Conservation (phyloP, 2,329 filamentous ascomycete genomes). For the Alternaria triticimaculans region DNA sequence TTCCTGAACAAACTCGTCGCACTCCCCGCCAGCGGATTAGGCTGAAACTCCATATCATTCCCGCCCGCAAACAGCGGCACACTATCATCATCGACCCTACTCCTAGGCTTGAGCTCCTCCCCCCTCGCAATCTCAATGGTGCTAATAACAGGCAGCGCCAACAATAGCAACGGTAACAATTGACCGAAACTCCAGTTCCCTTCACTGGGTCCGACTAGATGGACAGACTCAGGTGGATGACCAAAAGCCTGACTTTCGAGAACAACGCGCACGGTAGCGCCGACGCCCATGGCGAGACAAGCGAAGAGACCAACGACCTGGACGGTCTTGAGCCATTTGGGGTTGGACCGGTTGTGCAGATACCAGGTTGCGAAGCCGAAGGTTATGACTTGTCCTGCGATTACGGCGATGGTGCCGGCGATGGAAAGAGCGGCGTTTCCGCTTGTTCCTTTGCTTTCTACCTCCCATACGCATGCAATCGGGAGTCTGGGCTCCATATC, state of each 20-base stretch:
- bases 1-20: constrained; percentile 23
- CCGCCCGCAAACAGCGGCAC: constrained; percentile 36
- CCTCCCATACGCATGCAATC: constrained; percentile 66
- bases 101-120: constrained; percentile 54
- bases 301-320: constrained; percentile 62
- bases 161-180: constrained; percentile 64
- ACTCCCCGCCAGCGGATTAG: constrained; percentile 54
- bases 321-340: constrained; percentile 61
- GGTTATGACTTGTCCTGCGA: constrained; percentile 64
- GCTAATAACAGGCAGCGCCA: constrained; percentile 66
- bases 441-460: constrained; percentile 47
- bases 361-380: constrained; percentile 70
- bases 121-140: constrained; percentile 66
- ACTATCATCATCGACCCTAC: constrained; percentile 50
- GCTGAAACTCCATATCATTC: constrained; percentile 56
- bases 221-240: constrained; percentile 52
- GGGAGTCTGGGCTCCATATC: constrained; percentile 63
- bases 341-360: constrained; percentile 62
- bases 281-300: constrained; percentile 62
- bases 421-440: constrained; percentile 58
- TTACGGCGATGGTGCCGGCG: constrained; percentile 67
- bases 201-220: constrained; percentile 61
- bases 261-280: constrained; percentile 64
- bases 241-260: constrained; percentile 68
- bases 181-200: constrained; percentile 69